Evolutionary conservation across 139 green algal genomes (phyloP).

Genomic region (Chlamydomonas sphaeroides): DNA sequence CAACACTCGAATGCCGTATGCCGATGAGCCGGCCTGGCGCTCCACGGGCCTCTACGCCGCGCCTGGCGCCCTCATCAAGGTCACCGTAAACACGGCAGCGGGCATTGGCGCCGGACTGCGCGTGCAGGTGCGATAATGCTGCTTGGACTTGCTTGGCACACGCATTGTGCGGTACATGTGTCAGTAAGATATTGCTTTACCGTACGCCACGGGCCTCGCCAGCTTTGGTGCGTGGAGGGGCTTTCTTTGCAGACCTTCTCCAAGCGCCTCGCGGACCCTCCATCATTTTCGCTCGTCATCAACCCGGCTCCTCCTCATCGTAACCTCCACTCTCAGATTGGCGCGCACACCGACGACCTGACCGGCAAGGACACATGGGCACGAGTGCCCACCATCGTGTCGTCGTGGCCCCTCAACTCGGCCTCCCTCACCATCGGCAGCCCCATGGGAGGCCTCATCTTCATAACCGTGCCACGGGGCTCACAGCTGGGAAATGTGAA

Average conservation of each 20-base stretch:
- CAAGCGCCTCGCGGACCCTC: no score
- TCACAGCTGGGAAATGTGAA: background rate
- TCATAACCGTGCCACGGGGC: background rate
- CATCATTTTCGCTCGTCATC: no score
- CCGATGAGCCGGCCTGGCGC: background rate
- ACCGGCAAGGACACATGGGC: background rate
- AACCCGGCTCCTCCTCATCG: no score
- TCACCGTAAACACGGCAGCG: background rate
- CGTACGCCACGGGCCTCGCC: no score
- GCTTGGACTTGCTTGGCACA: no score
- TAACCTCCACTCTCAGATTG: constrained; percentile 19
- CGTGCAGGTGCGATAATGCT: constrained; percentile 22
- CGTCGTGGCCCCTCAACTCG: background rate
- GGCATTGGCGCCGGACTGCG: background rate
- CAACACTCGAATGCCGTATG: background rate
- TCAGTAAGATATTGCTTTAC: no score
- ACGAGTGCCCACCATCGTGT: background rate
- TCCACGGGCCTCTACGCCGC: constrained; percentile 18
- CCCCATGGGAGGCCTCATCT: constrained; percentile 24
- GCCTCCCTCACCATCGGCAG: background rate
- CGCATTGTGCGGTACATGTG: no score
- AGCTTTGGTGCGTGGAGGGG: no score
- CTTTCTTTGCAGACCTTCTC: no score
- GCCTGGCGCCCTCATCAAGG: background rate
- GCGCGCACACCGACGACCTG: constrained; percentile 19